phyloP scores from a whole-genome alignment of 2,329 filamentous ascomycete species.

The Triangularia verruculosa region DNA sequence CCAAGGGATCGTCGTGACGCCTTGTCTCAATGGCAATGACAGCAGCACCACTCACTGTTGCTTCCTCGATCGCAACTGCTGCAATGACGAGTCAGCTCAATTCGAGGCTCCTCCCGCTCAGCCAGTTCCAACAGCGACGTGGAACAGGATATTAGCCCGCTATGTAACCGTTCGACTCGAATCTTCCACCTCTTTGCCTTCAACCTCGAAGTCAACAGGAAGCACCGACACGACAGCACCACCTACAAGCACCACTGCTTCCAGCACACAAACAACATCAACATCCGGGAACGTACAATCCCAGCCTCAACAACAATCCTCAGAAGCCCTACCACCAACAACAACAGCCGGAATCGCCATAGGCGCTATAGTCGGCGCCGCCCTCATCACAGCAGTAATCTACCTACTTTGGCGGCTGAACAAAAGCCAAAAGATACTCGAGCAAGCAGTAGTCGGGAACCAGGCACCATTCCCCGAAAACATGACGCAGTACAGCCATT shows the following conservation, averaged over 20 bases:
- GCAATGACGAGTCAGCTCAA: background rate
- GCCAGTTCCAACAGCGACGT: background rate
- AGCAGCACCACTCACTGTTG: background rate
- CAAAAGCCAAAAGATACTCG: constrained; percentile 11
- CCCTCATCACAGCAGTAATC: constrained; percentile 7
- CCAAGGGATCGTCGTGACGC: background rate
- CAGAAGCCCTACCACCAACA: background rate
- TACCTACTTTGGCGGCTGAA: constrained; percentile 13
- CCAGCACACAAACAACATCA: background rate
- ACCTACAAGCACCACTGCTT: background rate
- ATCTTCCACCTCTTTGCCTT: background rate
- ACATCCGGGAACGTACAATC: background rate
- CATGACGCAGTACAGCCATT: background rate
- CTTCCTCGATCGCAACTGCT: background rate
- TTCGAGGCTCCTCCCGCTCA: background rate
- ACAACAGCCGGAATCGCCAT: constrained; percentile 14
- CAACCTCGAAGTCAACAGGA: background rate
- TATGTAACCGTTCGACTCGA: background rate
- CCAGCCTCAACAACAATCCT: background rate
- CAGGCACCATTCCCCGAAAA: background rate
- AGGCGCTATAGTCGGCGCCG: constrained; percentile 8
- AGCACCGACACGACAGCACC: background rate
- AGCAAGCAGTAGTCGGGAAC: background rate
- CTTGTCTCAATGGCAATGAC: background rate
- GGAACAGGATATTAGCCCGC: background rate